A percentile compares a stretch with the other conserved stretches of the same genome.
Evolutionary conservation across 108 stramenopile genomes (phyloP).

Genomic region (Skeletonema tropicum): DNA sequence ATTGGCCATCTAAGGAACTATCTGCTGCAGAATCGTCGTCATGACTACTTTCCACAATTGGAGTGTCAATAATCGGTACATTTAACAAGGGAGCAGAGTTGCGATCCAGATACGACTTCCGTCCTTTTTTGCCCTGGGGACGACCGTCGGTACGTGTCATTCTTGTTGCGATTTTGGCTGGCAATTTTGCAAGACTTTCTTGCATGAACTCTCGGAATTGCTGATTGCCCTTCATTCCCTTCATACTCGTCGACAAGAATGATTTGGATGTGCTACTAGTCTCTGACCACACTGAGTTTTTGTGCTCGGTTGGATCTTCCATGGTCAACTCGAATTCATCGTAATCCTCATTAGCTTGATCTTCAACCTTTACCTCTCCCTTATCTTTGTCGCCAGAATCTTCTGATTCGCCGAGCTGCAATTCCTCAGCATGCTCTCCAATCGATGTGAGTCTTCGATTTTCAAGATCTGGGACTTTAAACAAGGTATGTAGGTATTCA

Average conservation of each 20-base stretch:
- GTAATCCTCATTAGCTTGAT: constrained; percentile 24
- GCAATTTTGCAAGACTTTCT: constrained; percentile 64
- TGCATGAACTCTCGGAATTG: constrained; percentile 52
- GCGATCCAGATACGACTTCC: constrained; percentile 46
- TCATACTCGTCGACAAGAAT: constrained; percentile 22
- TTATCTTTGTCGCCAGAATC: constrained; percentile 19
- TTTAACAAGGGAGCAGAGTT: constrained; percentile 38
- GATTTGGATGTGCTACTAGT: constrained; percentile 12
- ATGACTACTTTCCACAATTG: constrained; percentile 44
- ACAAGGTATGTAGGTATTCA: constrained; percentile 90
- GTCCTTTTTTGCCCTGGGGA: constrained; percentile 13
- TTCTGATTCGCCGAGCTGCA: constrained; percentile 9
- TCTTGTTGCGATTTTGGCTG: constrained; percentile 61
- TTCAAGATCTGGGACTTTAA: constrained; percentile 63
- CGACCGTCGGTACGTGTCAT: constrained; percentile 53
- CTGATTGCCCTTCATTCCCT: constrained; percentile 35
- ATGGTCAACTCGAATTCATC: constrained; percentile 43
- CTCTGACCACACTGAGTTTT: constrained; percentile 52
- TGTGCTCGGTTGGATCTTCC: constrained; percentile 50
- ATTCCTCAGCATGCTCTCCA: constrained; percentile 49
- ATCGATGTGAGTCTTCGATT: constrained; percentile 37
- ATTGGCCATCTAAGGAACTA: constrained; percentile 48
- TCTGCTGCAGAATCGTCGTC: constrained; percentile 48
- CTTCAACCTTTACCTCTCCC: constrained; percentile 19
- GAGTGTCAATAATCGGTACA: constrained; percentile 28